Base-by-base conservation (phyloP, 495 filamentous ascomycete genomes). In the Penicillium cinerascens region DNA sequence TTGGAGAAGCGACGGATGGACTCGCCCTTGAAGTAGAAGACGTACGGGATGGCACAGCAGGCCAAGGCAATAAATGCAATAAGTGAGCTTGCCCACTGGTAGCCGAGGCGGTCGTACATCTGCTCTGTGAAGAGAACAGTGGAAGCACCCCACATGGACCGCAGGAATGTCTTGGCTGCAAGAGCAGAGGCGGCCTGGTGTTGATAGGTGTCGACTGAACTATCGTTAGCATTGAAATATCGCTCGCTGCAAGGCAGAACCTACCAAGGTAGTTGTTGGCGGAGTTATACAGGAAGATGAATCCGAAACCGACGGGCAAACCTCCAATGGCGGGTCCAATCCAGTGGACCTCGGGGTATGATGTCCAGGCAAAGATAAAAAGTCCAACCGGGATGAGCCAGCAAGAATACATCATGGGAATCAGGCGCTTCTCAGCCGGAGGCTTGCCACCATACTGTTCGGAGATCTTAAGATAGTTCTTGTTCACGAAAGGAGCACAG, bases 361-460 rank as follows among this genome's bases (percentile, higher is more conserved):
- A 88, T 2, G 86, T 81, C 89, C 89, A 92, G 29, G 87, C 89
- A 67, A 92, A 92, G 65, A 92, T 88, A 69, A 92, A 91, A 6
- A 91, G 72, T 11, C 86, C 87, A 42, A 88, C 72, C 0, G 87
- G 87, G 58, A 92, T 82, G 55, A 81, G 78, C 87, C 87, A 92
- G 77, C 88, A 92, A 23, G 82, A 83, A 17, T 77, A 62, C 89
- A 95, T 92, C 88, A 92, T 92, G 11, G 88, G 88, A 47, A 91
- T 86, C 8, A 95, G 74, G 39, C 89, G 82, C 9, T 78, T 69
- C 63, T 95, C 89, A 11, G 88, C 83, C 2, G 87, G 87, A 2
- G 88, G 88, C 39, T 80, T 80, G 54, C 86, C 87, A 58, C 79
- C 74, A 66, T 84, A 72, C 57, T 83, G 78, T 1, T 60, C 46